These are phyloP conservation scores for Aspergillus clavatus DNA, from an alignment of 2,329 filamentous ascomycete species.

Conservation along the genomic window DNA sequence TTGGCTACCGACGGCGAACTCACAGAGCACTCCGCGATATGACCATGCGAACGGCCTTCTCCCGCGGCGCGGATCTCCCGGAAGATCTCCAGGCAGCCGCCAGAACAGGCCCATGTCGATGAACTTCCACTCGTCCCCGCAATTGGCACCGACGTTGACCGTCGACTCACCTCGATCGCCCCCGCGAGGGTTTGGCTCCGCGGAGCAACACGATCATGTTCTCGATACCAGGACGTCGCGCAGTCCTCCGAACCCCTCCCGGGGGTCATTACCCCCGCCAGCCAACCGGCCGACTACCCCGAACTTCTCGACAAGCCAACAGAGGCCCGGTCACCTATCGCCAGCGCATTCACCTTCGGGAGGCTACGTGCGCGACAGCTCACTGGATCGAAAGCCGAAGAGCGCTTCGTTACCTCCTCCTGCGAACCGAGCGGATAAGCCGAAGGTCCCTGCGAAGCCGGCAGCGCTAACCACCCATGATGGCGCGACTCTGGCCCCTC, in stretches of 20 bases:
- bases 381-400: constrained; percentile 30
- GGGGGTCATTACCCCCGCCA: constrained; percentile 23
- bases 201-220: constrained; percentile 63
- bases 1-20: constrained; percentile 28
- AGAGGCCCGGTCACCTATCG: constrained; percentile 17
- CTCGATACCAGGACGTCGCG: constrained; percentile 28
- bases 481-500: constrained; percentile 23
- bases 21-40: constrained; percentile 17
- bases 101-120: constrained; percentile 50
- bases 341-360: constrained; percentile 13
- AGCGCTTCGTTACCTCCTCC: constrained; percentile 59
- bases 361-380: constrained; percentile 13
- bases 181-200: constrained; percentile 36
- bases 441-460: constrained; percentile 55
- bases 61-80: constrained; percentile 43
- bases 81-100: constrained; percentile 55
- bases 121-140: constrained; percentile 39
- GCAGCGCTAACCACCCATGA: constrained; percentile 31
- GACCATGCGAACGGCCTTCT: constrained; percentile 21
- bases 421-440: constrained; percentile 76
- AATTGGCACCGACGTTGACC: constrained; percentile 39
- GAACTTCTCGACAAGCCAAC: constrained; percentile 21
- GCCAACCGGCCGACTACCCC: constrained; percentile 31
- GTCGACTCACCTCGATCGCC: constrained; percentile 43
- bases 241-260: constrained; percentile 21